Evolutionary conservation across 371 early-diverging fungal genomes (phyloP), one percentile per base, ranked within the genome.

Genomic region (Batkoa obscura): DNA sequence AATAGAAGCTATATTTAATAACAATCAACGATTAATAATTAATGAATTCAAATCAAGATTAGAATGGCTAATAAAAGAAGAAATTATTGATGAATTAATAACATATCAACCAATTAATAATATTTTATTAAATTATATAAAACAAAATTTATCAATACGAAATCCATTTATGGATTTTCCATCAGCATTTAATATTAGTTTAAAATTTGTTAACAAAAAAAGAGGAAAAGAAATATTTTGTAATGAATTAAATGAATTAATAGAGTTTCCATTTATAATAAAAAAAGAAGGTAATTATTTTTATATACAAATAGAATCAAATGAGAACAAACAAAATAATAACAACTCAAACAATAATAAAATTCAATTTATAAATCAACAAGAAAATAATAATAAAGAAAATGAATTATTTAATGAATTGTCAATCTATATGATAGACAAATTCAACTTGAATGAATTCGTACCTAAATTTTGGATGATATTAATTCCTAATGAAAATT

Each of bases 61-160:
- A 8, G 74, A 76, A 1, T 74, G 74, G 75, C 60, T 84, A 0
- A 70, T 84, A 42, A 79, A 82, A 41, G 83, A 85, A 57, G 85
- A 85, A 64, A 74, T 85, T 10, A 78, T 87, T 74, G 79, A 83
- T 57, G 76, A 77, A 0, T 59, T 87, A 5, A 63, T 87, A 43
- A 70, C 74, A 13, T 66, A 79, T 17, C 65, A 72, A 0, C 78
- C 77, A 0, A 65, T 81, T 0, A 73, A 74, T 0, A 61, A 68
- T 35, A 65, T 71, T 8, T 74, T 80, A 0, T 59, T 84, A 17
- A 66, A 30, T 17, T 53, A 8, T 6, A 53, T 53, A 13, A 39
- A 53, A 6, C 15, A 38, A 6, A 53, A 53, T 36, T 39, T 53
- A n/a, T 53, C 34, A 3, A 17, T 38, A 38, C 53, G 53, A 5